Conservation (phyloP, 495 filamentous ascomycete genomes). For the Jackrogersella minutella region DNA sequence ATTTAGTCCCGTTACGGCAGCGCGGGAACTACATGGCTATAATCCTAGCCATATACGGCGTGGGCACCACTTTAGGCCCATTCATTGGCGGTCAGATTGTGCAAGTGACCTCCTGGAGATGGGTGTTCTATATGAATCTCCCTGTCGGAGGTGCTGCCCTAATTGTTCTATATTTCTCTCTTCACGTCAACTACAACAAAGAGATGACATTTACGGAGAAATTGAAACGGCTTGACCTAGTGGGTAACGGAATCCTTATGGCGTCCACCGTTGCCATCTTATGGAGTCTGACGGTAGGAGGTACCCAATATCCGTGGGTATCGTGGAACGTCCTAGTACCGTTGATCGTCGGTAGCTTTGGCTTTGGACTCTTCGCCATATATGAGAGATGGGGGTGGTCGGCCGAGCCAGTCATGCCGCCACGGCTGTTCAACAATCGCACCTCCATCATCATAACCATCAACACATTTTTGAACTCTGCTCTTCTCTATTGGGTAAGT, state of each 20-base stretch:
- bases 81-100: constrained; percentile 75
- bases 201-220: constrained; percentile 7
- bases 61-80: constrained; percentile 71
- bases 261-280: constrained; percentile 6
- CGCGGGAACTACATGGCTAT: constrained; percentile 61
- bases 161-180: constrained; percentile 33
- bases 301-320: constrained; percentile 39
- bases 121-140: constrained; percentile 25
- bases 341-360: constrained; percentile 38
- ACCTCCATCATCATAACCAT: constrained; percentile 31
- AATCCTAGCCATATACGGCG: constrained; percentile 68
- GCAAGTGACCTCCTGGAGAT: constrained; percentile 45
- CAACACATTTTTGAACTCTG: constrained; percentile 31
- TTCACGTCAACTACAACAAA: constrained; percentile 39
- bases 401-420: constrained; percentile 39
- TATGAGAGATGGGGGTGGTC: constrained; percentile 5
- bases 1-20: constrained; percentile 71
- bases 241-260: constrained; percentile 46
- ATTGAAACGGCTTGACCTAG: constrained; percentile 41
- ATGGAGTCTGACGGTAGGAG: constrained; percentile 25
- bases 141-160: constrained; percentile 34
- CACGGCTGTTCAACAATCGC: constrained; percentile 36
- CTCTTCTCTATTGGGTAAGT: constrained; percentile 40
- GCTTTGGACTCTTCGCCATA: constrained; percentile 33
- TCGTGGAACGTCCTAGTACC: constrained; percentile 42